Base-by-base conservation (phyloP, 1,284 basidiomycete species). In the Acaromyces ingoldii region DNA sequence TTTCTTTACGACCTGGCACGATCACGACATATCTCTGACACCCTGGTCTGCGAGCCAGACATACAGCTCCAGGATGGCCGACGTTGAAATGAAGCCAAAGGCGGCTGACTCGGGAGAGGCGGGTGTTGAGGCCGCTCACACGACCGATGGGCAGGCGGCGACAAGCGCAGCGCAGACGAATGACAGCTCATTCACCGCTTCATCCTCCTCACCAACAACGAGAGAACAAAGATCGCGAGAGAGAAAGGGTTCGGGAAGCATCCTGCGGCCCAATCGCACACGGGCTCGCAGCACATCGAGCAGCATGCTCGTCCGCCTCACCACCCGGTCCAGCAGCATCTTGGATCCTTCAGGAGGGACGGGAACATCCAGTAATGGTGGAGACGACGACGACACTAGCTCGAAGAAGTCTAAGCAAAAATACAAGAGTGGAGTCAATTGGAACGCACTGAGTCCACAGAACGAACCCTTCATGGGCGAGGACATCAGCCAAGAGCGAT, bases 381-480 rank as follows among this genome's bases (percentile, higher is more conserved):
- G 17, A 17, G 3, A 17, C 4, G 24, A 22, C 36, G 17, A 17
- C 17, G 7, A 22, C 36, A 6, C 36, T 37, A 4, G 17, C 36
- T 7, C 36, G 17, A 37, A 37, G 24, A 37, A 37, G 24, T 37
- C 65, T 9, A 61, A 39, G 1, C 53, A 60, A 31, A 67, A 67
- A 44, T 67, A 61, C 55, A 65, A 58, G 48, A 67, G 63, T 41
- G 60, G 60, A 39, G 49, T 59, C 40, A 58, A 57, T 21, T 63
- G 55, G 56, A 46, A 61, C n/a, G 26, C 17, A 26, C n/a, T n/a
- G n/a, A 19, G 29, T 15, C 38, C 38, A 7, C 25, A 30, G 13
- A 30, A 51, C 54, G 62, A 68, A 31, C 61, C 66, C 15, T 68
- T 60, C 29, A 60, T 64, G 64, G 42, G 17, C 11, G 59, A 63